Conservation (phyloP, 164 flowering plant genomes). For the Liriodendron chinense region DNA sequence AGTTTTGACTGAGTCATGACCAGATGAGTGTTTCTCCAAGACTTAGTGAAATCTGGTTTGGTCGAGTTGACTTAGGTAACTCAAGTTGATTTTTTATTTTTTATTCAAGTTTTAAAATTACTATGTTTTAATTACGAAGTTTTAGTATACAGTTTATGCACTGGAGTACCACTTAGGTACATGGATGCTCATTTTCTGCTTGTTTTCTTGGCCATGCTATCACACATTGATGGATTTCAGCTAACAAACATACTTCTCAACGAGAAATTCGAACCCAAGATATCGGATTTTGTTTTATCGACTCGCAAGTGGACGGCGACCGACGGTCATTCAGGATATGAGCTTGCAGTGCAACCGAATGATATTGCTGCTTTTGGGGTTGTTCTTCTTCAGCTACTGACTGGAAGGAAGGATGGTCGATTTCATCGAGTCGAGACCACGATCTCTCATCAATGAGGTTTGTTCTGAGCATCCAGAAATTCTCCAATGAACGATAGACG, state of each 20-base stretch:
- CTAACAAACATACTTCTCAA: constrained; percentile 22
- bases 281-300: constrained; percentile 16
- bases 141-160: too few species aligned
- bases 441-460: constrained; percentile 19
- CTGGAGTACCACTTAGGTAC: too few species aligned
- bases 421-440: neutral
- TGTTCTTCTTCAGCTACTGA: constrained; percentile 21
- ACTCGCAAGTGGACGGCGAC: constrained; percentile 3
- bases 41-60: too few species aligned
- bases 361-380: constrained; percentile 22
- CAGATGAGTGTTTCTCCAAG: too few species aligned
- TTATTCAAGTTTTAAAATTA: too few species aligned
- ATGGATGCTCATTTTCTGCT: neutral
- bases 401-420: constrained; percentile 14
- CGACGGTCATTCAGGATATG: neutral
- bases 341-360: neutral
- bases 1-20: too few species aligned
- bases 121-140: too few species aligned
- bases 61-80: too few species aligned
- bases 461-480: neutral
- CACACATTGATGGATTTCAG: constrained; percentile 16
- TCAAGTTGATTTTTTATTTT: too few species aligned
- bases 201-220: too few species aligned
- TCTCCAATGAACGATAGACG: neutral
- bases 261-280: constrained; percentile 27